Evolutionary conservation across 1,284 basidiomycete genomes (phyloP), one percentile per base, ranked within the genome.

Genomic region (Porodaedalea pini): DNA sequence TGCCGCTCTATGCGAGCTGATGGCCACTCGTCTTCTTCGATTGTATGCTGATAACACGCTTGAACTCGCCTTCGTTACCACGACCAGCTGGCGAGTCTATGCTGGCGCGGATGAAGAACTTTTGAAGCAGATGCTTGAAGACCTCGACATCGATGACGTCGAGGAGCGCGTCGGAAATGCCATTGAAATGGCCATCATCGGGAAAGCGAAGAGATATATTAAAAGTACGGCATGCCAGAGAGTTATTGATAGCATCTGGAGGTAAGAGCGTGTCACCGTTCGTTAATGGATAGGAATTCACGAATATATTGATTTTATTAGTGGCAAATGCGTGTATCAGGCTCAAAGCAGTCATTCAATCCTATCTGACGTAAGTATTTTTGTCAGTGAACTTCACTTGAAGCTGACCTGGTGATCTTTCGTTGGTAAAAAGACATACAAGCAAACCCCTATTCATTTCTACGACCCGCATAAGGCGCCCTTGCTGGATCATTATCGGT

Each of bases 391-490:
- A 60, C 48, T 39, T 43, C 7, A 17, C 2, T 21, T 27, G 15
- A 15, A 40, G 15, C n/a, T 57, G 13, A 58, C 54, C 48, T 27
- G 21, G 7, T 37, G 29, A 44, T 29, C 15, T 34, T 23, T 3
- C 32, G 13, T 48, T 36, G 45, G 21, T 57, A 36, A 15, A 49
- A 67, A 96, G 90, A 94, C 90, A 37, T 98, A 97, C 73, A 97
- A 97, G 75, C 83, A 88, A 52, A 91, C 84, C 32, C 93, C 94
- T 1, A 83, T 97, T 36, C 91, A 94, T 71, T 90, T 96, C 66
- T 97, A 97, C 70, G 93, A 98, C 68, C 94, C 94, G 0, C 86
- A 92, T 68, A 92, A 86, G 67, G 94, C 94, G 0, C 93, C 94
- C 10, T 71, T 97, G 25, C 80, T 98, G 3, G 94, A 98, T 68